These are phyloP conservation scores for Mrakia hoshinonis DNA, from an alignment of 768 basidiomycete species.

Conservation along the genomic window DNA sequence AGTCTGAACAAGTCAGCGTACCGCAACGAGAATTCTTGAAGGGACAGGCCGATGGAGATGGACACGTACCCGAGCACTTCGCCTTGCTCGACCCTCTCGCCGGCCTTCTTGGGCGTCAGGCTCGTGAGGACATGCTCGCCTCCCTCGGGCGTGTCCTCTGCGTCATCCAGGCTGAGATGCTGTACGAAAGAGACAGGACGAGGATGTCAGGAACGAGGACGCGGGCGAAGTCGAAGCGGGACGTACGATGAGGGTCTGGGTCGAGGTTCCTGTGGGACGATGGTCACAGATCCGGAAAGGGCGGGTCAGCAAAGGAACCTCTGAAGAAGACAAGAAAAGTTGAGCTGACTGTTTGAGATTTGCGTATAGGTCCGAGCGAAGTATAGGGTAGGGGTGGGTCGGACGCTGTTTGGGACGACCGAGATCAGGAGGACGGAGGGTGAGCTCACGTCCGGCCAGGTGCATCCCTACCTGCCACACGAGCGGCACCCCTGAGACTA, in stretches of 20 bases:
- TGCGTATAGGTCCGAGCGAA: background rate
- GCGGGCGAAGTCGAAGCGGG: background rate
- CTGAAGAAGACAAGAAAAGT: background rate
- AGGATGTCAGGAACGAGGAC: background rate
- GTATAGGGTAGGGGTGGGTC: background rate
- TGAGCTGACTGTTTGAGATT: background rate
- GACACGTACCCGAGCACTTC: background rate
- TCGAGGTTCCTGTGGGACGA: background rate
- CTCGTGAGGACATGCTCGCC: background rate
- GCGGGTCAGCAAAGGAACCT: background rate
- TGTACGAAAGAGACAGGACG: background rate
- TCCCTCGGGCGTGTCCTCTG: background rate
- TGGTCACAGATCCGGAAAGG: background rate
- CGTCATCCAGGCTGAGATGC: background rate
- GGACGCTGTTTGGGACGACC: conserved; percentile 1
- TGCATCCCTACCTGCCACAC: too few species aligned
- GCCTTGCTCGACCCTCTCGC: background rate
- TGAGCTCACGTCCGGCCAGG: background rate
- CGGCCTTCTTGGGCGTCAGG: background rate
- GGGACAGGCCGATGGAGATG: background rate
- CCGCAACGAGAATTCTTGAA: too few species aligned
- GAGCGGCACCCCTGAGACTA: too few species aligned
- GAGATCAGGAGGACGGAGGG: background rate
- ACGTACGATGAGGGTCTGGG: conserved; percentile 9
- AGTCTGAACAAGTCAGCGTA: background rate